These are phyloP conservation scores for Pseudogymnoascus sp. DNA, from an alignment of 2,329 filamentous ascomycete genomes.

Conservation along the genomic window DNA sequence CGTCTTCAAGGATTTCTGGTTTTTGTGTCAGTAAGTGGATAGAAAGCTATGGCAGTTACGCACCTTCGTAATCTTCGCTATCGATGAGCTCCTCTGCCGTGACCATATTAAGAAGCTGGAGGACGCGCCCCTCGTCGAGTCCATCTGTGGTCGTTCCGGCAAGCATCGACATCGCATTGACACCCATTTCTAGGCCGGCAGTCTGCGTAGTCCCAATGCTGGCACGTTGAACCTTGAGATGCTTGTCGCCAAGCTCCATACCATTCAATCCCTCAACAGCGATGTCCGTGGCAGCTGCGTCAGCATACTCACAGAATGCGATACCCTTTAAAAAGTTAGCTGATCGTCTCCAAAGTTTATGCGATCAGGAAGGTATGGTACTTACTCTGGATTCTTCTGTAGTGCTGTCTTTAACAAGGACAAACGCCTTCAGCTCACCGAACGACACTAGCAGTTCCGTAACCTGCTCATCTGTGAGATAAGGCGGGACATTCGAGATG, in stretches of 20 bases:
- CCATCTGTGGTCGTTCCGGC: conserved; percentile 79
- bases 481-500: conserved; percentile 80
- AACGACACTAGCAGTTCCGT: conserved; percentile 85
- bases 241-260: conserved; percentile 84
- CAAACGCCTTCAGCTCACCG: conserved; percentile 86
- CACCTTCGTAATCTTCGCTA: conserved; percentile 91
- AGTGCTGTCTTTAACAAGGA: conserved; percentile 77
- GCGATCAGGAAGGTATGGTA: conserved; percentile 17
- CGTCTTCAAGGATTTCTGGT: conserved; percentile 91
- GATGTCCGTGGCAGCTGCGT: conserved; percentile 68
- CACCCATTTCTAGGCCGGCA: conserved; percentile 84
- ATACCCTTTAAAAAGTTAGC: conserved; percentile 60
- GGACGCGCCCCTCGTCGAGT: conserved; percentile 71
- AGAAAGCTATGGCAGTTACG: conserved; percentile 20
- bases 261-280: conserved; percentile 87
- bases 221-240: conserved; percentile 78
- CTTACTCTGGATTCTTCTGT: conserved; percentile 83
- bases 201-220: conserved; percentile 94
- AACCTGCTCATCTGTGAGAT: conserved; percentile 85
- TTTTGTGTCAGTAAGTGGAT: conserved; percentile 29
- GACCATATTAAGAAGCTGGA: conserved; percentile 97
- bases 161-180: conserved; percentile 96
- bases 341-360: neutral
- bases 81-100: conserved; percentile 92
- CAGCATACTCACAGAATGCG: conserved; percentile 90